Conservation (phyloP, 768 basidiomycete species). For the Crucibulum laeve region DNA sequence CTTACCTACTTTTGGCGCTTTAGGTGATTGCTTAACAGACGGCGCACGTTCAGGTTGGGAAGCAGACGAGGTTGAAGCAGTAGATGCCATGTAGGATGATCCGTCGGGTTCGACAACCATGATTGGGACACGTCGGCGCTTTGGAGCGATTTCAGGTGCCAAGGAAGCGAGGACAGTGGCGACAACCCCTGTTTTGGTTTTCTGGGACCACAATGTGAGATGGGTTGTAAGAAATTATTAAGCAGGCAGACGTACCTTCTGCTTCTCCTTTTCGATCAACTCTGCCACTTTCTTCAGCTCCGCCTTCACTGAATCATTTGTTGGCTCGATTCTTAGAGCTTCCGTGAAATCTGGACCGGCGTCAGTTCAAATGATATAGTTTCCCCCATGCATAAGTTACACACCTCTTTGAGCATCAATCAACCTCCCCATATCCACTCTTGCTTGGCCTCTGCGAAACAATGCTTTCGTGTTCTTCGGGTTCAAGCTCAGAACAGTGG, state of each 20-base stretch:
- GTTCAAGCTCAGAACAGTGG: slow-evolving; percentile 52
- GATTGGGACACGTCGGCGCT: slow-evolving; percentile 62
- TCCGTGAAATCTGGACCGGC: slow-evolving; percentile 50
- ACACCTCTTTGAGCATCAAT: slow-evolving; percentile 61
- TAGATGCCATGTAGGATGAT: too few relatives aligned
- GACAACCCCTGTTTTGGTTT: slow-evolving; percentile 17
- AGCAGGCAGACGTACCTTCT: slow-evolving; percentile 21
- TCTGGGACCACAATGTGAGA: slow-evolving; percentile 14
- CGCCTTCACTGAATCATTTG: slow-evolving; percentile 55
- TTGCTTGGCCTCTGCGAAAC: slow-evolving; percentile 76
- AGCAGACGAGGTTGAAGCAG: not conserved
- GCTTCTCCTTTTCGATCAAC: slow-evolving; percentile 29
- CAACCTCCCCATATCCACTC: slow-evolving; percentile 48
- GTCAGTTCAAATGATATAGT: not conserved
- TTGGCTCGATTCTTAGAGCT: slow-evolving; percentile 58
- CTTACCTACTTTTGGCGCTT: too few relatives aligned
- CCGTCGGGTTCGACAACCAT: slow-evolving; percentile 48
- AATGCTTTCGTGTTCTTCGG: slow-evolving; percentile 70
- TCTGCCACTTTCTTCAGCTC: slow-evolving; percentile 54
- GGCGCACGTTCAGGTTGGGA: too few relatives aligned
- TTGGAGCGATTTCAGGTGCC: slow-evolving; percentile 17
- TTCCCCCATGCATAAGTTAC: slow-evolving; percentile 9
- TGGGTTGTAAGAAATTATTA: not conserved
- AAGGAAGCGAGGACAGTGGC: slow-evolving; percentile 10
- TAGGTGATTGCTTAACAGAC: too few relatives aligned